Percentiles rank a stretch among this genome's conserved stretches.
These are phyloP conservation scores for Mrakia blollopis DNA, from an alignment of 768 basidiomycete genomes.

Conservation along the genomic window DNA sequence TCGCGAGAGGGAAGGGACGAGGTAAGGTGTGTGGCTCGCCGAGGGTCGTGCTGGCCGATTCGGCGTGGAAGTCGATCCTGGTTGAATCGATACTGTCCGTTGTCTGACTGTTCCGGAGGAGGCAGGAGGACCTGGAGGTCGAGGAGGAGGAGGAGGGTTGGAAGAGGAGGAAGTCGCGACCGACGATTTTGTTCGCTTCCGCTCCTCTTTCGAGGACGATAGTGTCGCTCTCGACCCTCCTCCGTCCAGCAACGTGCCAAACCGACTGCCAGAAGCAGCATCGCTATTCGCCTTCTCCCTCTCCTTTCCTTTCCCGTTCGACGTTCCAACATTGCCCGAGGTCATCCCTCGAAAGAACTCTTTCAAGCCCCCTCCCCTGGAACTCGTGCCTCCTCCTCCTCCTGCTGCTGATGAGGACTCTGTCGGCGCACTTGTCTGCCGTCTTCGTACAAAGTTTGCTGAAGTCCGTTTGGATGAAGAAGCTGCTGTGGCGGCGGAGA, in stretches of 20 bases:
- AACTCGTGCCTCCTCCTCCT: background rate
- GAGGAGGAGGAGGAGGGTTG: background rate
- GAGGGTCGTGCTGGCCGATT: background rate
- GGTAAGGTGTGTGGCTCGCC: constrained; percentile 55
- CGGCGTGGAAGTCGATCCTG: background rate
- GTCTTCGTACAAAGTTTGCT: background rate
- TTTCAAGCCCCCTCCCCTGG: background rate
- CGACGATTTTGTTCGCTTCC: background rate
- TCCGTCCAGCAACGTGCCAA: background rate
- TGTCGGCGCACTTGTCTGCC: background rate
- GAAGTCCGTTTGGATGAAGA: background rate
- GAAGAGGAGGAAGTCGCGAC: background rate
- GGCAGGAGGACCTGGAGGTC: background rate
- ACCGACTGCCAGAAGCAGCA: background rate
- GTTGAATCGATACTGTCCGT: background rate
- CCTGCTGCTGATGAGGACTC: background rate
- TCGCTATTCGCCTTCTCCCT: background rate
- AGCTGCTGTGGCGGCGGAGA: background rate
- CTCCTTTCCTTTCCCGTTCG: background rate
- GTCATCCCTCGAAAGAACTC: background rate
- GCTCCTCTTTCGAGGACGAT: background rate
- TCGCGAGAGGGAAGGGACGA: constrained; percentile 61
- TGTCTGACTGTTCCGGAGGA: background rate
- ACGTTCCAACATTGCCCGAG: background rate
- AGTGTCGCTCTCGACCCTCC: background rate